Base-by-base conservation (phyloP, 164 flowering plant genomes). In the Liriodendron chinense region DNA sequence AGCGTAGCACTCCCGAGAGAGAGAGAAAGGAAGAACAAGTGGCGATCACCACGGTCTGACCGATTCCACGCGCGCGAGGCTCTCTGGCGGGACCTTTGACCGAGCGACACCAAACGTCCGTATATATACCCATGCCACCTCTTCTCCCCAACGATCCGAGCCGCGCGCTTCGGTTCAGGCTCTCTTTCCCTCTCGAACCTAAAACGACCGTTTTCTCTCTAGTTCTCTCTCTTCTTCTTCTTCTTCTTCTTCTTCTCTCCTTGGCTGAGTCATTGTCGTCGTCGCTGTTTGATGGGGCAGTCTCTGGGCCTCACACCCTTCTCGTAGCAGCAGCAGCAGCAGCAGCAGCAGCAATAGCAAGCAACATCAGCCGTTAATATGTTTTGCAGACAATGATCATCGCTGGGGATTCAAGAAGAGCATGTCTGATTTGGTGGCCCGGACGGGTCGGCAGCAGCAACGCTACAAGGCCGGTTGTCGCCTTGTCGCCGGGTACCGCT, bases 371-470 rank as follows among this genome's bases (percentile, higher is more conserved):
- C 26, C n/a, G 47, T 24, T 26, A 67, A 18, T 1, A 26, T 28
- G 20, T 28, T 12, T 16, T 14, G 7, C n/a, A 67, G 69, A 28
- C 47, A 47, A 34, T 34, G 43, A 67, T 67, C 47, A 6, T 26
- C 43, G n/a, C 34, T 26, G n/a, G 47, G 20, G 9, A 34, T 26
- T 34, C n/a, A n/a, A 28, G 67, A 56, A 59, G 71, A 82, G 78
- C 26, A 92, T 89, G 94, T 85, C 87, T 81, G 94, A 86, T 89
- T 85, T 92, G 88, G 94, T 92, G 81, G 94, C 92, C 76, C 89
- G 94, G 28, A 92, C 92, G 62, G 97, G 97, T 84, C 91, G 94
- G 47, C 97, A 81, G 80, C 97, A 87, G 77, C 97, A 92, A 83
- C 92, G 91, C 8, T 91, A 92, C 82, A 87, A 88, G 78, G 85